Evolutionary conservation across 176 grass and related monocot genomes (phyloP), one percentile per base, ranked within the genome.

Genomic region (Carex littledalei): DNA sequence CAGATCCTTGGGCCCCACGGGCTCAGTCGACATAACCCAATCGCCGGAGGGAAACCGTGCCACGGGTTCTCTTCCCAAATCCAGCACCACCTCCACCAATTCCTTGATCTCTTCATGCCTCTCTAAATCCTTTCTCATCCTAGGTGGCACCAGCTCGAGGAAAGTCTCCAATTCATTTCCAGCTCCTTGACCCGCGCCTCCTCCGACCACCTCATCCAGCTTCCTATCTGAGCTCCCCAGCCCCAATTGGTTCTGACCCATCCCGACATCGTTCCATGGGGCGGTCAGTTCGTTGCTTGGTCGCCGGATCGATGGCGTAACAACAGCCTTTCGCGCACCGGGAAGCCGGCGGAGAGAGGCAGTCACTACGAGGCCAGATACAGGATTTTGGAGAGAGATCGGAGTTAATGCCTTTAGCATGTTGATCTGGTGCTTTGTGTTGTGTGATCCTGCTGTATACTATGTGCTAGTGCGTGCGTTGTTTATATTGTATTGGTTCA

Each of bases 71-170:
- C 95, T 88, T 2, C 95, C 95, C 60, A 98, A 89, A 92, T 98
- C 95, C 93, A 98, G 85, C 72, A 98, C 91, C 63, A 98, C 89
- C 91, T 98, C 95, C 58, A 98, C 91, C 83, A 98, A 90, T 61
- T 93, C 85, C 89, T 90, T 84, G 63, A 94, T 72, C 84, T 98
- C 88, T 29, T 68, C 83, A 70, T 98, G 93, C 84, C 86, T 85
- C 58, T 59, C 88, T 37, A 98, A 80, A 80, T 89, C 93, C 61
- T 90, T 78, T 80, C 93, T 85, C 91, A 98, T 95, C 91, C 93
- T 89, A 15, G 75, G 68, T 13, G 93, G 93, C 53, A 98, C 90
- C 88, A 98, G 82, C 88, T 95, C 85, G 24, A 98, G 62, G 80
- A 98, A 98, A 86, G 85, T 85, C 85, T 95, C 93, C 88, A 98